Percentiles rank a stretch among this genome's conserved stretches.
These are phyloP conservation scores for Dryadomyces quercivorus DNA, from an alignment of 2,329 filamentous ascomycete species.

Conservation along the genomic window DNA sequence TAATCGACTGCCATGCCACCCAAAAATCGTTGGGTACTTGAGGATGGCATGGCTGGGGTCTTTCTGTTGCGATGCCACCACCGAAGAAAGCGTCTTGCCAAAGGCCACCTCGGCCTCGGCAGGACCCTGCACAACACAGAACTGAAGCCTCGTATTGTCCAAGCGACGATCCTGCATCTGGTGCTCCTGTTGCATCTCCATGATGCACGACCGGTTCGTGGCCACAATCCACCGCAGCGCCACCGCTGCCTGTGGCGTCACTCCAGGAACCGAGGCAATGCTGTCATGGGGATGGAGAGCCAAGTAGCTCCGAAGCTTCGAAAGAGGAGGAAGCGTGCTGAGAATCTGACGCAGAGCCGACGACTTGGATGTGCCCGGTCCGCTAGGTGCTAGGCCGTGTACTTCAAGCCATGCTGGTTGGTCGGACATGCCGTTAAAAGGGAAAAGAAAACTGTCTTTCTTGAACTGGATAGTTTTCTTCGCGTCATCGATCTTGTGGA, in stretches of 20 bases:
- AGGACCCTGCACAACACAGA: slow-evolving; percentile 76
- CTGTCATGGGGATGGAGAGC: slow-evolving; percentile 22
- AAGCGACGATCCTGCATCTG: not conserved
- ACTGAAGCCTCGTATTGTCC: slow-evolving; percentile 52
- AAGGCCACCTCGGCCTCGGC: slow-evolving; percentile 79
- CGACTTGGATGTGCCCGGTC: slow-evolving; percentile 27
- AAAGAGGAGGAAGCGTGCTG: slow-evolving; percentile 47
- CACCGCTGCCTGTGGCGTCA: slow-evolving; percentile 54
- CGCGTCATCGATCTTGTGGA: not conserved
- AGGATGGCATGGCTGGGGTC: slow-evolving; percentile 1
- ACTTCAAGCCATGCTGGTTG: slow-evolving; percentile 27
- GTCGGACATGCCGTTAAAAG: not conserved
- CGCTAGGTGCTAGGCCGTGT: slow-evolving; percentile 5
- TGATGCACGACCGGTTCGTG: slow-evolving; percentile 77
- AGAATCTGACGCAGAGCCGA: slow-evolving; percentile 38
- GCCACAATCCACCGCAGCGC: slow-evolving; percentile 80
- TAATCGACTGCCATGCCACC: slow-evolving; percentile 72
- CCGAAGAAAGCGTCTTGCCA: slow-evolving; percentile 43
- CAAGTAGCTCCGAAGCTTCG: slow-evolving; percentile 41
- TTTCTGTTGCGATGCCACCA: slow-evolving; percentile 15
- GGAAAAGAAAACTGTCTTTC: not conserved
- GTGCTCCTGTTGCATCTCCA: slow-evolving; percentile 48
- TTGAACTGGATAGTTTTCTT: not conserved
- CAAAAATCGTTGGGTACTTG: slow-evolving; percentile 61
- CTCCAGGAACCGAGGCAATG: slow-evolving; percentile 33